These are phyloP conservation scores for Tricholoma sp. DNA, from an alignment of 768 basidiomycete genomes.

Conservation along the genomic window DNA sequence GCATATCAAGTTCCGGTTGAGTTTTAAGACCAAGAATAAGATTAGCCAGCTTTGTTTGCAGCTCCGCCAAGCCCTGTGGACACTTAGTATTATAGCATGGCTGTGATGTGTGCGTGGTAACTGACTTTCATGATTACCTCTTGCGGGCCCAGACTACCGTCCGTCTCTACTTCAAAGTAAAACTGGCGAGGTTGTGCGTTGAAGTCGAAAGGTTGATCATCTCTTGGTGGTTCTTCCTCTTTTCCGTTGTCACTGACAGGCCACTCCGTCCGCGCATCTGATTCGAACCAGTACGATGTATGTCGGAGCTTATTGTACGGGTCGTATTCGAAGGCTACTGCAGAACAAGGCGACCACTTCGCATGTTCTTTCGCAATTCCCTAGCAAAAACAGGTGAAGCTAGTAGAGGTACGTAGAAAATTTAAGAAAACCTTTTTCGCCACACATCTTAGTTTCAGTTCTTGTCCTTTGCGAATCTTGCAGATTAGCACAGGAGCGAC, in stretches of 20 bases:
- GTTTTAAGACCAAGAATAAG: slow-evolving; percentile 72
- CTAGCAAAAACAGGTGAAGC: slow-evolving; percentile 35
- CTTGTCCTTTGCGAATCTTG: slow-evolving; percentile 93
- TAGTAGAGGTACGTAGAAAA: background rate
- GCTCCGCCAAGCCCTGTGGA: slow-evolving; percentile 64
- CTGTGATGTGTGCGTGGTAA: slow-evolving; percentile 1
- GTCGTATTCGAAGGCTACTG: slow-evolving; percentile 96
- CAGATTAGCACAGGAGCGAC: slow-evolving; percentile 75
- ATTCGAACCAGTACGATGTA: slow-evolving; percentile 93
- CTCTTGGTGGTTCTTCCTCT: slow-evolving; percentile 76
- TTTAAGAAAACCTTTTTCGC: slow-evolving; percentile 76
- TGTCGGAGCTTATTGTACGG: slow-evolving; percentile 96
- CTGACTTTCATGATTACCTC: slow-evolving; percentile 84
- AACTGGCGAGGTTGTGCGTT: slow-evolving; percentile 85
- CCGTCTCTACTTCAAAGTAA: slow-evolving; percentile 93
- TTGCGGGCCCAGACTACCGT: slow-evolving; percentile 83
- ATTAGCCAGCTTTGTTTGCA: slow-evolving; percentile 78
- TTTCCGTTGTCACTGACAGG: slow-evolving; percentile 82
- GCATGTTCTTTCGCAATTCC: slow-evolving; percentile 98
- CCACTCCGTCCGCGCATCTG: slow-evolving; percentile 81
- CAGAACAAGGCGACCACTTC: slow-evolving; percentile 97
- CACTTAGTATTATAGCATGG: background rate
- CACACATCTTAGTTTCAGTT: slow-evolving; percentile 76
- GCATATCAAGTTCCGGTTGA: slow-evolving; percentile 51
- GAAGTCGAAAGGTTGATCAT: slow-evolving; percentile 84